Conservation (phyloP, 306 rosid species). For the Fagus crenata region DNA sequence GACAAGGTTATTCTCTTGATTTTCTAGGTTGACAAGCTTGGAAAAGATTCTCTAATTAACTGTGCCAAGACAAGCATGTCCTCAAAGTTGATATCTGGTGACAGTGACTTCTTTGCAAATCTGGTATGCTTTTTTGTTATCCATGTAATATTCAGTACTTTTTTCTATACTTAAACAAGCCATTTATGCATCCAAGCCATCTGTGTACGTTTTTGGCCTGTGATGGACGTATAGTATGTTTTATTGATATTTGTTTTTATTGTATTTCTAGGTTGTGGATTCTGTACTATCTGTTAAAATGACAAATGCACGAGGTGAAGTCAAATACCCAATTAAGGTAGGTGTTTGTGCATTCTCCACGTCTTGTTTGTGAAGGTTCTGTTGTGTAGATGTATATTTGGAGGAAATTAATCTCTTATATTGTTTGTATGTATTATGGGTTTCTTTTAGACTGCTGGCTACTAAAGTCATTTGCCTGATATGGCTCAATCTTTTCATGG, state of each 20-base stretch:
- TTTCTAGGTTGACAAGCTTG: conserved; percentile 86
- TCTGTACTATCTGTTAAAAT: conserved; percentile 89
- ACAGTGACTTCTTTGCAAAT: conserved; percentile 85
- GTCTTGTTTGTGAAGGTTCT: conserved; percentile 14
- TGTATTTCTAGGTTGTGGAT: conserved; percentile 74
- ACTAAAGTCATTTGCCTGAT: background rate
- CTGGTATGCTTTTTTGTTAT: conserved; percentile 54
- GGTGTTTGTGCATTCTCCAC: conserved; percentile 14
- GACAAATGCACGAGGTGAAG: conserved; percentile 91
- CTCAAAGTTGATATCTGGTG: conserved; percentile 94
- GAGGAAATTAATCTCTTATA: background rate
- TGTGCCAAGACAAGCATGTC: conserved; percentile 99
- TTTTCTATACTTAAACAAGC: background rate
- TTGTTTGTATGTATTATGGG: background rate
- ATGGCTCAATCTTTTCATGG: background rate
- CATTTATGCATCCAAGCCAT: background rate
- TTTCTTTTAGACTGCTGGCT: background rate
- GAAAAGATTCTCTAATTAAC: conserved; percentile 77
- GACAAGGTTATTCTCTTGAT: conserved; percentile 17
- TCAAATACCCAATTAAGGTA: conserved; percentile 96
- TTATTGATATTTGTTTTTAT: conserved; percentile 10
- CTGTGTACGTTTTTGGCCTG: background rate
- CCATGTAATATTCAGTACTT: background rate
- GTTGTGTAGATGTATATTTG: background rate
- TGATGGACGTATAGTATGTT: background rate